Base-by-base conservation (phyloP, 1,139 yeast species). In the Blastobotrys proliferans region DNA sequence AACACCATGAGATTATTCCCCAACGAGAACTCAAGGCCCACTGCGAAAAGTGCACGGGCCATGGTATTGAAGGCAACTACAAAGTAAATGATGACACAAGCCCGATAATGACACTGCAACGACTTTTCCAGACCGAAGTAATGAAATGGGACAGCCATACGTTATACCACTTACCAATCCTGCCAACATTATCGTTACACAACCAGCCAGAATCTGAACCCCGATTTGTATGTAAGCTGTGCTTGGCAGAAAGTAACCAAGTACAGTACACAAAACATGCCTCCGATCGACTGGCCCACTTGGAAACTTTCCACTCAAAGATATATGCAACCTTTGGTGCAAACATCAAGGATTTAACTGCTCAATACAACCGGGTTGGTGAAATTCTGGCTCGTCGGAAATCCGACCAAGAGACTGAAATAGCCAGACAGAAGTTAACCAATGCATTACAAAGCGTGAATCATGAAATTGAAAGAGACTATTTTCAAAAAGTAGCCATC, bases 321-420 rank as follows among this genome's bases (percentile, higher is more conserved):
- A n/a, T 40, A 4, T 40, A 40, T 22, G 37, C 43, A 21, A 40
- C 43, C 11, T 40, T 35, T 14, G 43, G 38, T n/a, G 43, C 43
- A 6, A 40, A 40, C 17, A 40, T 40, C n/a, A 26, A 34, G 9
- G 43, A 40, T 18, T 24, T 40, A 22, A 40, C 26, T 19, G 43
- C 43, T 3, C 43, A 40, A 24, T 40, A 14, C 22, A 40, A 40
- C 37, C 11, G 22, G 14, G 3, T 6, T n/a, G 25, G 17, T 11
- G 11, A 27, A 10, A 27, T 13, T 6, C 13, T 31, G 11, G 3
- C 16, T 13, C 35, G 20, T 6, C 20, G 24, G 13, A n/a, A 17
- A 17, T 22, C 26, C 13, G 34, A 18, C 13, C 3, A 14, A 17
- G 9, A n/a, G 3, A 9, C n/a, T 10, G 19, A 10, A 13, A 16